Conservation (phyloP, 345 rosid species). For the Schrenkiella parvula region DNA sequence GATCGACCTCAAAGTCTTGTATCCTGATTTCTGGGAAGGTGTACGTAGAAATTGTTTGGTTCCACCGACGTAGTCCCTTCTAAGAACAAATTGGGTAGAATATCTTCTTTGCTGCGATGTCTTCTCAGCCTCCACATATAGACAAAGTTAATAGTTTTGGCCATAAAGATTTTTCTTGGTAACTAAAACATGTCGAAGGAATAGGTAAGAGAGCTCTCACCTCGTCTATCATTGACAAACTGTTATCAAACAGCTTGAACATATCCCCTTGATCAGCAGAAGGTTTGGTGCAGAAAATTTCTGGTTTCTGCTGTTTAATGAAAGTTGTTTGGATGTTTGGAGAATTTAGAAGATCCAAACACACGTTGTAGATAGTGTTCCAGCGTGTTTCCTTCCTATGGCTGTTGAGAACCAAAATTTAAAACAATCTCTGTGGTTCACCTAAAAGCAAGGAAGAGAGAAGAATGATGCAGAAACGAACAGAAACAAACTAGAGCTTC, state of each 20-base stretch:
- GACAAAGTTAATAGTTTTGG: not conserved
- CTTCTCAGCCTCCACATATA: conserved; percentile 40
- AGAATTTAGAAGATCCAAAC: conserved; percentile 50
- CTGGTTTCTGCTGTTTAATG: conserved; percentile 29
- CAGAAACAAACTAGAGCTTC: conserved; percentile 15
- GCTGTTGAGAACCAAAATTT: conserved; percentile 22
- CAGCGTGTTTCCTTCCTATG: conserved; percentile 47
- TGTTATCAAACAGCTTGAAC: conserved; percentile 54
- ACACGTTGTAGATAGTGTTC: conserved; percentile 68
- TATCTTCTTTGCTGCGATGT: conserved; percentile 47
- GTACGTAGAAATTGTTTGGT: conserved; percentile 41
- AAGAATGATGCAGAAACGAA: conserved; percentile 9
- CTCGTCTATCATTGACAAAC: conserved; percentile 43
- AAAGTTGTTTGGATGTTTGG: conserved; percentile 43
- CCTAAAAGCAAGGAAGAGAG: not conserved
- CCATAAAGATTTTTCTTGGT: not conserved
- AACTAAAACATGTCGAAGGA: not conserved
- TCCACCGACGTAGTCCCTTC: conserved; percentile 41
- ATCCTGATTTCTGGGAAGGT: conserved; percentile 31
- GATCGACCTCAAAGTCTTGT: conserved; percentile 17
- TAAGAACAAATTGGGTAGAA: conserved; percentile 51
- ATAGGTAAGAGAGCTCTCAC: conserved; percentile 35
- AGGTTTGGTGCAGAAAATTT: conserved; percentile 11
- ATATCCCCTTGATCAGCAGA: conserved; percentile 38
- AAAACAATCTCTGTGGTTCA: conserved; percentile 21